Conservation (phyloP, 768 basidiomycete genomes). For the Tephrocybe sp. region DNA sequence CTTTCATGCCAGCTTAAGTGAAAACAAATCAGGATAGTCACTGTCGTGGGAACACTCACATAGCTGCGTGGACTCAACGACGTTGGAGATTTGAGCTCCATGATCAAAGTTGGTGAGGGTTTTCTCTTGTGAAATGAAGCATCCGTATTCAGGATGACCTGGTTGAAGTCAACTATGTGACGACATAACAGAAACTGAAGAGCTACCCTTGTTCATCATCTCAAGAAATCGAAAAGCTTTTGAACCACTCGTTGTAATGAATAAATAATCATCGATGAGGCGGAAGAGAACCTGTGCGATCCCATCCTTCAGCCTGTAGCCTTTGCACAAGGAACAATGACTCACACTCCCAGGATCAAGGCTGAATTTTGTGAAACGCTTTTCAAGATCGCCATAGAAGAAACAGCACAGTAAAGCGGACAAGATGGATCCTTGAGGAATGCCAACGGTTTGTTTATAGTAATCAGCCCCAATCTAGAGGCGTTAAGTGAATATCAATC, state of each 20-base stretch:
- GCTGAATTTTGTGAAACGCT: constrained; percentile 48
- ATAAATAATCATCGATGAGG: constrained; percentile 93
- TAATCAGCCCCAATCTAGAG: constrained; percentile 74
- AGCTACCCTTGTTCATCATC: constrained; percentile 69
- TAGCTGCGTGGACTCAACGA: constrained; percentile 44
- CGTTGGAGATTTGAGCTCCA: constrained; percentile 48
- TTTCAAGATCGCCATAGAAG: constrained; percentile 92
- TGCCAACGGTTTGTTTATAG: constrained; percentile 89
- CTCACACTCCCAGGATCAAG: constrained; percentile 63
- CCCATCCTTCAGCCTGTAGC: not conserved
- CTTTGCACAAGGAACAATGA: constrained; percentile 3
- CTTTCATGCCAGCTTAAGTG: constrained; percentile 35
- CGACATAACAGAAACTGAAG: not conserved
- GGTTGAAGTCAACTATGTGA: not conserved
- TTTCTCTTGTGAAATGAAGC: constrained; percentile 85
- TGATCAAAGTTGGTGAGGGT: constrained; percentile 85
- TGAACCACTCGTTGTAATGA: constrained; percentile 64
- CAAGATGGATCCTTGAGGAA: constrained; percentile 97
- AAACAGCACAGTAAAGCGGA: constrained; percentile 91
- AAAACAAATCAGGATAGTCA: not conserved
- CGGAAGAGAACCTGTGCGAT: constrained; percentile 70
- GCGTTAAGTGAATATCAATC: not conserved
- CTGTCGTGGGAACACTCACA: constrained; percentile 25
- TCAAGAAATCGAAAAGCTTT: constrained; percentile 69
- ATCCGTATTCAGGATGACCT: constrained; percentile 95